These are phyloP conservation scores for Lizonia empirigonia DNA, from an alignment of 2,329 filamentous ascomycete genomes.

Conservation along the genomic window DNA sequence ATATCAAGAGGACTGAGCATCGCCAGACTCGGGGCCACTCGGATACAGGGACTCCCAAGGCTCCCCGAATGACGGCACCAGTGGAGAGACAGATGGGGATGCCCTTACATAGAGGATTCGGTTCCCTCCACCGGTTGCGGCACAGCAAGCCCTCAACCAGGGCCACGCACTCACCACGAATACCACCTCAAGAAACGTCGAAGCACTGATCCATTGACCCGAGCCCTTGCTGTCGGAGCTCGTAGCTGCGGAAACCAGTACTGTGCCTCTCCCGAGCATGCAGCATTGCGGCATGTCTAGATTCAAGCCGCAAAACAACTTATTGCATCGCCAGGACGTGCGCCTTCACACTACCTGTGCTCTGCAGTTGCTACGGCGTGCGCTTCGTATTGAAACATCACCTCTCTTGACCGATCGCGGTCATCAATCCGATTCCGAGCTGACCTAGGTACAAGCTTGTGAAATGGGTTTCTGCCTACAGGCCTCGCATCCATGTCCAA, in stretches of 20 bases:
- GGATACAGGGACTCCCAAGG: not conserved
- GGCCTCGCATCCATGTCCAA: conserved; percentile 1
- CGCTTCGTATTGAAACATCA: conserved; percentile 4
- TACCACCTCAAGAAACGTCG: not conserved
- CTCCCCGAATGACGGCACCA: not conserved
- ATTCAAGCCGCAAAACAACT: not conserved
- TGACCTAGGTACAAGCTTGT: not conserved
- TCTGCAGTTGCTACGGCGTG: not conserved
- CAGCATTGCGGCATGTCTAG: conserved; percentile 7
- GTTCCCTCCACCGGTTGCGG: not conserved
- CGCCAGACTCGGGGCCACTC: not conserved
- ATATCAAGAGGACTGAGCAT: not conserved
- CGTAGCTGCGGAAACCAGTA: not conserved
- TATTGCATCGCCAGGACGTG: not conserved
- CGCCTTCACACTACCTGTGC: conserved; percentile 1
- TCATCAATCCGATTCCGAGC: not conserved
- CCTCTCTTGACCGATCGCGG: not conserved
- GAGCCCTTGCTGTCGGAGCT: conserved; percentile 7
- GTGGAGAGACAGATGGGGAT: not conserved
- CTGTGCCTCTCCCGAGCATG: conserved; percentile 1
- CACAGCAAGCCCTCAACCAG: not conserved
- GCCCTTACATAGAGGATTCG: conserved; percentile 2
- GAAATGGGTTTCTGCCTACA: not conserved
- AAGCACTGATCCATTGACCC: conserved; percentile 3
- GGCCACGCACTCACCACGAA: conserved; percentile 1